Evolutionary conservation across 2,329 filamentous ascomycete species (phyloP), one percentile per base, ranked within the genome.

Genomic region (Coniochaeta prunicola): DNA sequence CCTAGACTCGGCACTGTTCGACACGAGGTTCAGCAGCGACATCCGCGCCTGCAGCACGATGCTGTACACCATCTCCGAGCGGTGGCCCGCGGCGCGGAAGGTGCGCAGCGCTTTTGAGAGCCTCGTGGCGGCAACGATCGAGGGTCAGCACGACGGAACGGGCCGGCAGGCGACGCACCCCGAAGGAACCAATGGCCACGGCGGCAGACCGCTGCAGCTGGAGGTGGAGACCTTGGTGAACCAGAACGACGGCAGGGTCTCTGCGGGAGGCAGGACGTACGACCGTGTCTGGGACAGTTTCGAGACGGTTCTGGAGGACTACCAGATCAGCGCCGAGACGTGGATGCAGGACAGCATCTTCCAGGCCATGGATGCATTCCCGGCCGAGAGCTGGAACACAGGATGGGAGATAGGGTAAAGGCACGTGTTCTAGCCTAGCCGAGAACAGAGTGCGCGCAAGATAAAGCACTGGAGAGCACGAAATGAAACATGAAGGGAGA

Each of bases 41-140:
- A 64, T 66, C 3, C 61, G 66, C 1, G 67, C 67, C 0, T 70
- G 68, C 34, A 66, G 63, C 0, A 64, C 65, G 19, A 63, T 63
- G 2, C 63, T 70, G 1, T 68, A 65, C 1, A 68, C 69, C 9
- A 67, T 69, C n/a, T 67, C 64, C 1, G 67, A 69, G 50, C 66
- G 67, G 57, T 67, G 67, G 60, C 61, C 61, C 1, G 65, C 64
- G 1, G 68, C 68, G n/a, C 65, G 66, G 10, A 68, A 67, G 53
- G 69, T 69, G 33, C 63, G 68, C 24, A 66, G 69, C 42, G 63
- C 67, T 4, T 68, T 70, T 19, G 67, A 69, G 30, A 33, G 30
- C 30, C 30, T 33, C 30, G 30, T 33, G 6, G 30, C 30, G 6
- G 30, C 30, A 5, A 33, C 30, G 6, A 33, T 33, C 12, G 30